Percentiles rank a stretch among this genome's conserved stretches.
Evolutionary conservation across 805 yeast genomes (phyloP).

Genomic region (Saccharomycopsis selenospora): DNA sequence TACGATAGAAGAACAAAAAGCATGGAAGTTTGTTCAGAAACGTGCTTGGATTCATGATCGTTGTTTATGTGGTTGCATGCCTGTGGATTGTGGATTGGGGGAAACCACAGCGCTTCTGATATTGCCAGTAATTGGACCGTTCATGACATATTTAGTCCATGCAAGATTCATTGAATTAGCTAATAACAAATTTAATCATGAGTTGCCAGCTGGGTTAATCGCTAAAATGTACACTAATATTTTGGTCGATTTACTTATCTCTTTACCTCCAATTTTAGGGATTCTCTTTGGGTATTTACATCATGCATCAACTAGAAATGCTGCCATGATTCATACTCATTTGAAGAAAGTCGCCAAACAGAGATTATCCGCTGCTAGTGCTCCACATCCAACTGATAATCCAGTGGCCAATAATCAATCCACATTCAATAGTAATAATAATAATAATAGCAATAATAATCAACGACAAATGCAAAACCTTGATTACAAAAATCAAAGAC

Average conservation of each 20-base stretch:
- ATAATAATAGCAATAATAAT: too few relatives aligned
- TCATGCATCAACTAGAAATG: constrained; percentile 84
- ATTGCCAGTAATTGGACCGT: constrained; percentile 81
- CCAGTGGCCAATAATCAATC: too few relatives aligned
- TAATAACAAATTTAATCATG: constrained; percentile 36
- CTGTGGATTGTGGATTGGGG: constrained; percentile 71
- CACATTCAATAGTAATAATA: too few relatives aligned
- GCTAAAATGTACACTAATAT: constrained; percentile 76
- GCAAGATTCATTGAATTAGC: constrained; percentile 58
- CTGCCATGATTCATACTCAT: constrained; percentile 64
- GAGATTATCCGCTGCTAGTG: not conserved
- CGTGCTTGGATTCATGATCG: constrained; percentile 86
- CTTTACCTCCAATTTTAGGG: constrained; percentile 79
- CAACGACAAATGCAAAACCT: too few relatives aligned
- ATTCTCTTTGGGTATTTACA: constrained; percentile 71
- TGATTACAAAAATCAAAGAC: too few relatives aligned
- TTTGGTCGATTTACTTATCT: constrained; percentile 60
- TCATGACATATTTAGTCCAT: constrained; percentile 73
- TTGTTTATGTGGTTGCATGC: constrained; percentile 74
- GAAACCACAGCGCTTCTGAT: constrained; percentile 65
- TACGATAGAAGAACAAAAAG: constrained; percentile 50
- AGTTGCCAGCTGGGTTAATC: constrained; percentile 50
- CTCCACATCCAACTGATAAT: too few relatives aligned
- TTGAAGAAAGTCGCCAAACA: constrained; percentile 21
- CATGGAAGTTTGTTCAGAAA: constrained; percentile 67